These are phyloP conservation scores for Neurospora hispaniola DNA, from an alignment of 495 filamentous ascomycete genomes.

Conservation along the genomic window DNA sequence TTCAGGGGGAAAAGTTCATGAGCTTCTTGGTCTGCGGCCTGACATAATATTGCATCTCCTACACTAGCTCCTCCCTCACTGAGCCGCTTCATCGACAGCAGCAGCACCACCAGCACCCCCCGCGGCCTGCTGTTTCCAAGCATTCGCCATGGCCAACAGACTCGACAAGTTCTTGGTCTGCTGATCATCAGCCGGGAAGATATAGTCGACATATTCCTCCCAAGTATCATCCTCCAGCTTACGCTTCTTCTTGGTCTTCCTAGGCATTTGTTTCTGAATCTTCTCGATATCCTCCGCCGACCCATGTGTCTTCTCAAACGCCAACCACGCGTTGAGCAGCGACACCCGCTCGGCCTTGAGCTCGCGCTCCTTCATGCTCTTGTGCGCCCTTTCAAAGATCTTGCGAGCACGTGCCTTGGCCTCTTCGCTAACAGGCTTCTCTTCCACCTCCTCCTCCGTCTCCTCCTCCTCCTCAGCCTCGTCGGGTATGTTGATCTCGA, in stretches of 20 bases:
- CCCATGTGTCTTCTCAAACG: constrained; percentile 81
- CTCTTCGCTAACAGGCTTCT: constrained; percentile 64
- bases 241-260: constrained; percentile 86
- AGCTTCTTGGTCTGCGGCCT: neutral
- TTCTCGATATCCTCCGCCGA: constrained; percentile 65
- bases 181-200: constrained; percentile 94
- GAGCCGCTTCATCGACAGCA: constrained; percentile 2
- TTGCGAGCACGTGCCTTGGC: constrained; percentile 72
- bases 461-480: constrained; percentile 35
- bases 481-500: constrained; percentile 82
- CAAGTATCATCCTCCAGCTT: constrained; percentile 89
- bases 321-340: constrained; percentile 81
- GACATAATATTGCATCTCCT: neutral
- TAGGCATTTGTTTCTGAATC: constrained; percentile 87
- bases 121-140: constrained; percentile 66
- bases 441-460: constrained; percentile 41
- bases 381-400: constrained; percentile 79
- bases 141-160: constrained; percentile 71
- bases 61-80: neutral
- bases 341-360: constrained; percentile 90
- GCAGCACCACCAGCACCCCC: constrained; percentile 24
- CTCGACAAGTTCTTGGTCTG: constrained; percentile 74
- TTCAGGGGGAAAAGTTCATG: neutral
- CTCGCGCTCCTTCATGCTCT: constrained; percentile 81
- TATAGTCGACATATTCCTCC: constrained; percentile 96